Evolutionary conservation across 1,139 yeast species (phyloP), one percentile per base, ranked within the genome.

Genomic region (Sugiyamaella japonica): DNA sequence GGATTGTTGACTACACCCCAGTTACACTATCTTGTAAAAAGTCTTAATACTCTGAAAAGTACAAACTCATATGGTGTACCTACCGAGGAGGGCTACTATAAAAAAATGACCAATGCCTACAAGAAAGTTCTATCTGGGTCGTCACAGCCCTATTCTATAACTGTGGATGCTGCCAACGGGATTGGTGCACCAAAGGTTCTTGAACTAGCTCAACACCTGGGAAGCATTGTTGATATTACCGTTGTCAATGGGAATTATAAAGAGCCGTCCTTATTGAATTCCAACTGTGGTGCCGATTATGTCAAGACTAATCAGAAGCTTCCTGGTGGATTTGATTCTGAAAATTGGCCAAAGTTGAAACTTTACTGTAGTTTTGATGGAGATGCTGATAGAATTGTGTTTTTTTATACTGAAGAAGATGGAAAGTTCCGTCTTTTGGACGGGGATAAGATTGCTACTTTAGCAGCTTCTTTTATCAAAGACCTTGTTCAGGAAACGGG

Each of bases 331-430:
- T 76, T 87, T 13, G 67, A 73, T 4, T 76, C 78, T 1, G 68
- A 68, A 5, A 65, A 70, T 49, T 60, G 59, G 40, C 42, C 47
- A 12, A 41, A 45, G 25, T 23, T 34, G n/a, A 72, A 74, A 60
- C 73, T 91, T 50, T 86, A 83, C 64, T 88, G 95, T 8, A 89
- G 96, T 1, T 90, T 89, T 66, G 99, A 93, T 69, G 99, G 99
- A 48, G 99, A 93, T 69, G 99, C 99, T 3, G 99, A 93, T 70
- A 80, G 99, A 65, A 84, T 93, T 55, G 88, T 93, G 28, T 89
- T 90, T 66, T 93, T 89, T 73, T 90, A 84, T 70, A 75, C 77
- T 45, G 81, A 80, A 55, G 68, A 67, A 1, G 62, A 69, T 3
- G 73, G 71, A 1, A 68, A 69, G 37, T 93, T 93, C 73, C 78